A percentile compares a stretch with the other conserved stretches of the same genome.
These are phyloP conservation scores for Candida mesenterica DNA, from an alignment of 1,139 yeast species.

Conservation along the genomic window DNA sequence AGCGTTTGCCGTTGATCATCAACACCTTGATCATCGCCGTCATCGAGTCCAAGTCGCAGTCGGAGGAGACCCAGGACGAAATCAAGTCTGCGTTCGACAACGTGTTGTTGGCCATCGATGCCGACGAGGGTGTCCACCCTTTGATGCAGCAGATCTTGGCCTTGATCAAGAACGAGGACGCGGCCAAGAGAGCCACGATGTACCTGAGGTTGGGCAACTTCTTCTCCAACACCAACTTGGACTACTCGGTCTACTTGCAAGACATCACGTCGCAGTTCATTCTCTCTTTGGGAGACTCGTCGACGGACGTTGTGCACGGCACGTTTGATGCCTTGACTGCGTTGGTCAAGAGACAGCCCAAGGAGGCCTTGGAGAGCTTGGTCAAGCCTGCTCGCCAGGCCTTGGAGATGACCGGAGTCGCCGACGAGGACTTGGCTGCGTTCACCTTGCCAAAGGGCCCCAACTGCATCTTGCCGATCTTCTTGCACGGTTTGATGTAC, in stretches of 20 bases:
- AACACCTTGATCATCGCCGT: conserved; percentile 69
- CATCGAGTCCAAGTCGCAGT: conserved; percentile 32
- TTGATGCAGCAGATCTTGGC: conserved; percentile 78
- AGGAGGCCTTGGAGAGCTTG: conserved; percentile 71
- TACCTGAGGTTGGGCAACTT: conserved; percentile 70
- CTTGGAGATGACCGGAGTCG: conserved; percentile 61
- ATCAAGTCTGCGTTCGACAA: conserved; percentile 61
- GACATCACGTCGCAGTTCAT: conserved; percentile 78
- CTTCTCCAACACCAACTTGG: conserved; percentile 63
- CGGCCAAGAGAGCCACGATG: conserved; percentile 62
- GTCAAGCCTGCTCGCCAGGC: conserved; percentile 80
- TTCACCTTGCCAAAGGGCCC: conserved; percentile 85
- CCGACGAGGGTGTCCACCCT: conserved; percentile 82
- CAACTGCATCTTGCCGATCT: conserved; percentile 81
- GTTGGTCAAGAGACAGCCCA: conserved; percentile 67
- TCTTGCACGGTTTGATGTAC: conserved; percentile 93
- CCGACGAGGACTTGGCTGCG: conserved; percentile 69
- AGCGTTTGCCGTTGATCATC: conserved; percentile 67
- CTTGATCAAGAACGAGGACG: conserved; percentile 74
- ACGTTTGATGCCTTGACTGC: conserved; percentile 69
- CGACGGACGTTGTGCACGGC: conserved; percentile 60
- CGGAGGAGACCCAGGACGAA: conserved; percentile 36
- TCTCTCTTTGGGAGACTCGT: conserved; percentile 68
- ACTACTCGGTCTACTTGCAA: conserved; percentile 68
- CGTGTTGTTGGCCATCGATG: conserved; percentile 67